Conservation (phyloP, 768 basidiomycete species). For the Lactifluus pinguis region DNA sequence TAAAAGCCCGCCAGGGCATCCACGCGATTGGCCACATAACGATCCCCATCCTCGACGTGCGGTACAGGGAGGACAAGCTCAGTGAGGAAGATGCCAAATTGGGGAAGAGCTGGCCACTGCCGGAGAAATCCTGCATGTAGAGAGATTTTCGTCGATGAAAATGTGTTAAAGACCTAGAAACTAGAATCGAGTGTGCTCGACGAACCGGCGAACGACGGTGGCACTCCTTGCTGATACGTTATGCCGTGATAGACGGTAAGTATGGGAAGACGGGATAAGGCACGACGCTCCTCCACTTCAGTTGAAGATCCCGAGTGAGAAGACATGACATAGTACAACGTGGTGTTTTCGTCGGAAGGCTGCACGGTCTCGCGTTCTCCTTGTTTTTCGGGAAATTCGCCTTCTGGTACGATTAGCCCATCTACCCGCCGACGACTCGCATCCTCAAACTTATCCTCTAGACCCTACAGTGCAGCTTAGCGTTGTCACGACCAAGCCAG, state of each 20-base stretch:
- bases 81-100: slow-evolving; percentile 59
- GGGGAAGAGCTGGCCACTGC: slow-evolving; percentile 62
- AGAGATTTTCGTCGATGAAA: neutral
- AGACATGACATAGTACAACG: slow-evolving; percentile 10
- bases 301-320: neutral
- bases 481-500: neutral
- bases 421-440: slow-evolving; percentile 44
- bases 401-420: slow-evolving; percentile 39
- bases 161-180: neutral
- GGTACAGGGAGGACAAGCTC: slow-evolving; percentile 44
- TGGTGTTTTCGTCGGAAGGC: neutral
- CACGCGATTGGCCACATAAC: slow-evolving; percentile 51
- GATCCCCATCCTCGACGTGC: slow-evolving; percentile 39
- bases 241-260: slow-evolving; percentile 16
- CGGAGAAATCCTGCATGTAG: slow-evolving; percentile 40
- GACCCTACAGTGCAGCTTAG: slow-evolving; percentile 23
- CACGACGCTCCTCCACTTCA: slow-evolving; percentile 4
- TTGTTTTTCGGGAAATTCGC: slow-evolving; percentile 3
- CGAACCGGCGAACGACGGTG: slow-evolving; percentile 51
- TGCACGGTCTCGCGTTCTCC: neutral
- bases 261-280: slow-evolving; percentile 9
- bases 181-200: neutral
- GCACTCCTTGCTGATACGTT: slow-evolving; percentile 23
- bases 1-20: slow-evolving; percentile 50
- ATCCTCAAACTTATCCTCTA: slow-evolving; percentile 56